Base-by-base conservation (phyloP, 768 basidiomycete species). In the Mycena floridula region DNA sequence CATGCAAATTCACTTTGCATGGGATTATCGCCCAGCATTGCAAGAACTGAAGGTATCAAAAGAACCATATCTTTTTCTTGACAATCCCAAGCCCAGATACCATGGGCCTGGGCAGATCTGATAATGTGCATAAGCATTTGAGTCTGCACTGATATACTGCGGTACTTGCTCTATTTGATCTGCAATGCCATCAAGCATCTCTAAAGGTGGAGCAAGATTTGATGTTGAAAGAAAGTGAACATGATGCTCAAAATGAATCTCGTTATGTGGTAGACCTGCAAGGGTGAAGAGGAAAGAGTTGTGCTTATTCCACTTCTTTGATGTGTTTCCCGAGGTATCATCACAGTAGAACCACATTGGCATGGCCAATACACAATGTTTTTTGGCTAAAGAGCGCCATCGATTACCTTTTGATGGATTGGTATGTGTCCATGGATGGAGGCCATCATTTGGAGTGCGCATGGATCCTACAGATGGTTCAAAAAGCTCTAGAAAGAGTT, bases 231-330 rank as follows among this genome's bases (percentile, higher is more conserved):
- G 42, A 47, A 72, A 72, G 50, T 71, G 67, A 3, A 72, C 54
- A 47, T 70, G 67, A 38, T 59, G 65, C 25, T 65, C 63, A 30
- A 58, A 49, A 5, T 64, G 57, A 0, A 50, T 41, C 2, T 62
- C 37, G 6, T 46, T 45, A 0, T 53, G 59, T 0, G 66, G 67
- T 1, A 73, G 58, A 1, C 69, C 68, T 8, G 68, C 68, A 1
- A 56, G 48, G 0, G 61, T 65, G 35, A 70, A 63, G 0, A 72
- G 55, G 37, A 67, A 64, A 4, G 53, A 59, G 46, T 72, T 69
- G 42, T 73, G 72, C 41, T 67, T 59, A 46, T 73, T 74, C 70
- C 71, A 73, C 47, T 70, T 70, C 48, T 75, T 75, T 0, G 69
- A 73, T 0, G 51, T 25, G 46, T 73, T 73, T 0, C 71, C 72